Conservation (phyloP, 192 early-diverging fungal genomes). For the Rhizophlyctis rosea region DNA sequence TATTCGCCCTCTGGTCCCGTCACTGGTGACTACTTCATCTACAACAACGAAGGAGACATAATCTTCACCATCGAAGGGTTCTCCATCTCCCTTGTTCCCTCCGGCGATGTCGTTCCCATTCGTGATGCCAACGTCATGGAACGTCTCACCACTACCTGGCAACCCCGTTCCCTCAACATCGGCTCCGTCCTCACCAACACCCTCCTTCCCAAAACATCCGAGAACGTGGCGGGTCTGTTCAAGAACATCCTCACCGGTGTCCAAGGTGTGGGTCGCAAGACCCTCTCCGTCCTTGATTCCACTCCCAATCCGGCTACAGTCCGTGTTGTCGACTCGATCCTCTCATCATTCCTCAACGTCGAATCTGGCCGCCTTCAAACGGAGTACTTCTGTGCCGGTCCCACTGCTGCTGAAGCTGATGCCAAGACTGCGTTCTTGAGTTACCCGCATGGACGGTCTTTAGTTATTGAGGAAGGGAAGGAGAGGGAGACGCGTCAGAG, state of each 20-base stretch:
- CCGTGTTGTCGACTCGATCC: neutral
- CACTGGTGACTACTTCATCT: slow-evolving; percentile 7
- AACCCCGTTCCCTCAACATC: no score
- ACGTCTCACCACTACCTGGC: slow-evolving; percentile 14
- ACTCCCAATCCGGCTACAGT: neutral
- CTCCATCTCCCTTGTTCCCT: neutral
- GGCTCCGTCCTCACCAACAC: neutral
- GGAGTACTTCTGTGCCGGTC: slow-evolving; percentile 1
- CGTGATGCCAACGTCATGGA: slow-evolving; percentile 4
- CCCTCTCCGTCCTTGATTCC: neutral
- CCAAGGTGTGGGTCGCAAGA: neutral
- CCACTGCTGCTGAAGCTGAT: neutral
- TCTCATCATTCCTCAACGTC: neutral
- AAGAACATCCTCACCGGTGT: neutral
- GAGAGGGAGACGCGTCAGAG: no score
- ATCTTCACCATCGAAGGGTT: slow-evolving; percentile 7
- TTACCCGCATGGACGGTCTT: slow-evolving; percentile 1
- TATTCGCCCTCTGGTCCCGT: slow-evolving; percentile 1
- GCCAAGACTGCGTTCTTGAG: neutral
- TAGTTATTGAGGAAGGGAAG: slow-evolving; percentile 1
- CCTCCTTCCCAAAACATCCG: neutral
- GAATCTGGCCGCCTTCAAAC: neutral
- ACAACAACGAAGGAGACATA: slow-evolving; percentile 8
- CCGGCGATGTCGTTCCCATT: no score
- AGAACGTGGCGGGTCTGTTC: neutral